Percentiles rank a stretch among this genome's conserved stretches.
phyloP scores from a whole-genome alignment of 805 yeast species.

The Yarrowia osloensis region DNA sequence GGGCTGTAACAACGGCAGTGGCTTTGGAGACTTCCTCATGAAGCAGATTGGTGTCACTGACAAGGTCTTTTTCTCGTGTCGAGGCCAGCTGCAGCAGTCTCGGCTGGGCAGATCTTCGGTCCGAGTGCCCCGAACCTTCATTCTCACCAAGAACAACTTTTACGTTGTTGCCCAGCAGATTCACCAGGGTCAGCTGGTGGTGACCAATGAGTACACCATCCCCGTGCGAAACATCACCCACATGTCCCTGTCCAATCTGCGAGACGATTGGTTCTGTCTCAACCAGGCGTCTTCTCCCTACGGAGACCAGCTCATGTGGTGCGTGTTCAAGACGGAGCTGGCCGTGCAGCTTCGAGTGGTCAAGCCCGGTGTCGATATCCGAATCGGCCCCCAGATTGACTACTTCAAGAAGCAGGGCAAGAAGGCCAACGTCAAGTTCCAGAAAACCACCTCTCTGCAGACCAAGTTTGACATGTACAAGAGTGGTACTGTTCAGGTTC shows the following conservation, averaged over 20 bases:
- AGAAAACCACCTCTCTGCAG: constrained; percentile 64
- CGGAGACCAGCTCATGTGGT: constrained; percentile 80
- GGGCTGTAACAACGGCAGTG: constrained; percentile 74
- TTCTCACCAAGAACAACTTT: constrained; percentile 63
- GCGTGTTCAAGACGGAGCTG: constrained; percentile 87
- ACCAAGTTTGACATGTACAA: constrained; percentile 72
- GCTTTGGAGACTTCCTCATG: constrained; percentile 73
- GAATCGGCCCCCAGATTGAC: constrained; percentile 68
- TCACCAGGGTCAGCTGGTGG: constrained; percentile 59
- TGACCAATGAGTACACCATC: constrained; percentile 64
- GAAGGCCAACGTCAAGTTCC: constrained; percentile 70
- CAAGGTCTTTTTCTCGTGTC: constrained; percentile 69
- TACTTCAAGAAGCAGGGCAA: constrained; percentile 92
- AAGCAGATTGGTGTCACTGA: constrained; percentile 69
- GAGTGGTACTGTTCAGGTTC: constrained; percentile 81
- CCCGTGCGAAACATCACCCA: constrained; percentile 60
- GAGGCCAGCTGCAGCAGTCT: constrained; percentile 77
- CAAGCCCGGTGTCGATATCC: constrained; percentile 59
- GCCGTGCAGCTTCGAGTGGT: constrained; percentile 69
- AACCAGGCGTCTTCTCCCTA: constrained; percentile 54
- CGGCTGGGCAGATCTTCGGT: constrained; percentile 92
- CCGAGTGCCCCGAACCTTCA: constrained; percentile 68
- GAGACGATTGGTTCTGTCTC: constrained; percentile 91
- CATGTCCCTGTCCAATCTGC: constrained; percentile 69
- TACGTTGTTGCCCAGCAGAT: constrained; percentile 74